phyloP scores from a whole-genome alignment of 2,329 filamentous ascomycete genomes.

The Hymenoscyphus fructigenus region DNA sequence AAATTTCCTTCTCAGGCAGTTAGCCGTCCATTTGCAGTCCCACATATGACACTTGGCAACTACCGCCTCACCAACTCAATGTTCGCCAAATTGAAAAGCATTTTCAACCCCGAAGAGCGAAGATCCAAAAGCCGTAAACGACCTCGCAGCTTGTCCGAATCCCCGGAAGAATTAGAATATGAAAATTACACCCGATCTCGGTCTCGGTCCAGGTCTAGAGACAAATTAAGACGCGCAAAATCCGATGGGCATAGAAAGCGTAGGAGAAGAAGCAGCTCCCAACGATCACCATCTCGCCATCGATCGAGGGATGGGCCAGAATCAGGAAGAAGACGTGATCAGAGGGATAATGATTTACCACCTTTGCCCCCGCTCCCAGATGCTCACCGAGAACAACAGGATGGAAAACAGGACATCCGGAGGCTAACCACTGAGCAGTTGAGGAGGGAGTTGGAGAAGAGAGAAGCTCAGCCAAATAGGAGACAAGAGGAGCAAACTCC shows the following conservation, averaged over 20 bases:
- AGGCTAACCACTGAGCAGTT: neutral
- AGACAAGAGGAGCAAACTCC: neutral
- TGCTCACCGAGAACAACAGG: neutral
- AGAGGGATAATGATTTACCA: neutral
- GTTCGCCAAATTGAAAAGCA: neutral
- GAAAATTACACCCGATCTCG: neutral
- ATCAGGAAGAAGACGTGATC: neutral
- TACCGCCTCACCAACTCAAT: neutral
- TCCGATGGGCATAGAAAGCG: neutral
- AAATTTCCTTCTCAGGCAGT: neutral
- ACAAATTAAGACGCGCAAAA: neutral
- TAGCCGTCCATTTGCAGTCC: neutral
- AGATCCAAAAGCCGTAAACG: neutral
- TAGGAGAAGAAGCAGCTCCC: neutral
- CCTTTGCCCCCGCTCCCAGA: neutral
- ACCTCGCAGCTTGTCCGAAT: neutral
- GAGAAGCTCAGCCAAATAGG: neutral
- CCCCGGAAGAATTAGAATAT: neutral
- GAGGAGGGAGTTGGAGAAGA: neutral
- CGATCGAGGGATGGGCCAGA: neutral
- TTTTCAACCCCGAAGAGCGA: neutral
- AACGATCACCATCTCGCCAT: no score
- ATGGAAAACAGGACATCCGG: neutral
- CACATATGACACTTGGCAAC: neutral
- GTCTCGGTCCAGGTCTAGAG: neutral